Conservation (phyloP, 1,284 basidiomycete genomes). For the Cutaneotrichosporon mucoides region DNA sequence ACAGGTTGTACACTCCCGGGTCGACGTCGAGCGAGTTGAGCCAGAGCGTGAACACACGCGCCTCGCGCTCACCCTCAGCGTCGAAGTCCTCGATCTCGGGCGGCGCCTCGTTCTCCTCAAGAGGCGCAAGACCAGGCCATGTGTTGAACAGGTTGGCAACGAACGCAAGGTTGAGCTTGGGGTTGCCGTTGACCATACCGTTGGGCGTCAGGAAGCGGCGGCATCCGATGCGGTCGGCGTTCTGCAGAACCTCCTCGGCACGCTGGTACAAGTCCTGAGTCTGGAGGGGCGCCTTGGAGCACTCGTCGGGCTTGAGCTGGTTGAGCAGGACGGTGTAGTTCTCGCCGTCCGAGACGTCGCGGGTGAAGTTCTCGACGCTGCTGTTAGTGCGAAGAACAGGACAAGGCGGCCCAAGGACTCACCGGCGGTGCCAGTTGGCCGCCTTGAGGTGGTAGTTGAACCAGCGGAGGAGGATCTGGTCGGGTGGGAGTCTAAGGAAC, state of each 20-base stretch:
- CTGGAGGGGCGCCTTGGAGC: constrained; percentile 87
- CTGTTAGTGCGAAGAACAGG: no score
- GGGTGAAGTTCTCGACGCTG: constrained; percentile 95
- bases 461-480: constrained; percentile 95
- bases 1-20: constrained; percentile 91
- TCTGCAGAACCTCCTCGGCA: constrained; percentile 87
- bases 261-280: constrained; percentile 74
- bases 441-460: constrained; percentile 98
- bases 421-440: constrained; percentile 84
- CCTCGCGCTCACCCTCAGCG: constrained; percentile 96
- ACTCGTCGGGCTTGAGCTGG: constrained; percentile 89
- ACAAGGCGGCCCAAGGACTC: constrained; percentile 26
- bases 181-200: constrained; percentile 88
- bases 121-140: constrained; percentile 83
- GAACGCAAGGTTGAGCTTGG: constrained; percentile 97
- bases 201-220: constrained; percentile 91
- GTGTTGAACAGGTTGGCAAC: constrained; percentile 99
- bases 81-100: constrained; percentile 92
- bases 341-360: constrained; percentile 90
- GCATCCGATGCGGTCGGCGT: constrained; percentile 89
- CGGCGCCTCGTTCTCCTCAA: constrained; percentile 76
- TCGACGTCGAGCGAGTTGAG: constrained; percentile 95
- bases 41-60: constrained; percentile 96
- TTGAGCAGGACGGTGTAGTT: constrained; percentile 95
- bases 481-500: constrained; percentile 85